A percentile compares a stretch with the other conserved stretches of the same genome.
These are phyloP conservation scores for Phlegmacium glaucopus DNA, from an alignment of 768 basidiomycete species.

Conservation along the genomic window DNA sequence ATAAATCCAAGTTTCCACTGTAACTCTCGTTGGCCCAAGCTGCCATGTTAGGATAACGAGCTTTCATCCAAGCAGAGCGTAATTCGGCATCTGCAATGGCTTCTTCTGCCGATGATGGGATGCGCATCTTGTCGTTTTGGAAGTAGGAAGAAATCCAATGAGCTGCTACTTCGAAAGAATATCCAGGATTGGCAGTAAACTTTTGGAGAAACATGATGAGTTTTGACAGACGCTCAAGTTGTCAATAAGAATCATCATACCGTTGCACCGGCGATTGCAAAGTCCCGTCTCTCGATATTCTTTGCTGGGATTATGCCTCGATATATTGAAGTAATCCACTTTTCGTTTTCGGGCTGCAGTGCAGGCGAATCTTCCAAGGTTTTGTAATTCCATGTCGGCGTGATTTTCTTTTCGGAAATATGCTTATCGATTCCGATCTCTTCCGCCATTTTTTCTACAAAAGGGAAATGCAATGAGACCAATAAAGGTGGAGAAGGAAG, in stretches of 20 bases:
- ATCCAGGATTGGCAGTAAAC: slow-evolving; percentile 53
- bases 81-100: slow-evolving; percentile 39
- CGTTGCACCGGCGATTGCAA: slow-evolving; percentile 59
- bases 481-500: not conserved
- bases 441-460: slow-evolving; percentile 40
- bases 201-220: slow-evolving; percentile 14
- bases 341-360: slow-evolving; percentile 22
- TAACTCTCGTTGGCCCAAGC: slow-evolving; percentile 48
- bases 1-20: slow-evolving; percentile 42
- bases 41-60: slow-evolving; percentile 46
- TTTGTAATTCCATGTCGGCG: slow-evolving; percentile 30
- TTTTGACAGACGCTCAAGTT: too few species aligned
- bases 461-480: not conserved
- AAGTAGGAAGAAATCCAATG: slow-evolving; percentile 68
- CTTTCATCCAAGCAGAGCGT: slow-evolving; percentile 47
- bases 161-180: slow-evolving; percentile 46
- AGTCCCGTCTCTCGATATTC: slow-evolving; percentile 49
- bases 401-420: slow-evolving; percentile 14
- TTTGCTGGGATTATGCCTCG: slow-evolving; percentile 58
- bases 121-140: slow-evolving; percentile 42
- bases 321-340: slow-evolving; percentile 46
- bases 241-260: slow-evolving; percentile 31
- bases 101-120: slow-evolving; percentile 42
- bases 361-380: slow-evolving; percentile 36
- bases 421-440: slow-evolving; percentile 47